phyloP scores from a whole-genome alignment of 306 rosid species.

The Argentina anserina region DNA sequence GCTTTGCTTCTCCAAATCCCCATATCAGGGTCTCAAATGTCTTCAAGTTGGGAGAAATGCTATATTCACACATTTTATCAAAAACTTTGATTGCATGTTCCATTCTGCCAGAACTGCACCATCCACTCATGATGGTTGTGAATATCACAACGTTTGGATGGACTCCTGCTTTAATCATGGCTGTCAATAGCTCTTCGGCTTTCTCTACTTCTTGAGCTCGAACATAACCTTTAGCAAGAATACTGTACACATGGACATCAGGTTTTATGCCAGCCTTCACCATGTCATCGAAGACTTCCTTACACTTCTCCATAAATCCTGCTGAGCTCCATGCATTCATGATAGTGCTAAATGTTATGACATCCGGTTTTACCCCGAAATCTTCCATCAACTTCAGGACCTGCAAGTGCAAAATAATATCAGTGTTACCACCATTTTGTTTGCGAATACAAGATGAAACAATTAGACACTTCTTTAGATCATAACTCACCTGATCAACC shows the following conservation, averaged over 20 bases:
- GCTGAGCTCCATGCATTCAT: slow-evolving; percentile 86
- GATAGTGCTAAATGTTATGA: slow-evolving; percentile 61
- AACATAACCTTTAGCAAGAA: slow-evolving; percentile 70
- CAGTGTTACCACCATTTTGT: slow-evolving; percentile 1
- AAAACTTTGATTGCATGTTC: slow-evolving; percentile 54
- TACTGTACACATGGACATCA: slow-evolving; percentile 62
- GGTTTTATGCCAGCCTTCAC: slow-evolving; percentile 63
- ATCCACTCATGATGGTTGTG: slow-evolving; percentile 66
- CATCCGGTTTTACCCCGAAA: slow-evolving; percentile 56
- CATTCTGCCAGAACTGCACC: slow-evolving; percentile 69
- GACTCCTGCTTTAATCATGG: slow-evolving; percentile 44
- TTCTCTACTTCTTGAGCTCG: slow-evolving; percentile 61
- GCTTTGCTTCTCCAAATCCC: slow-evolving; percentile 61
- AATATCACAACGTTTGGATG: slow-evolving; percentile 66
- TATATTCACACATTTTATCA: slow-evolving; percentile 49
- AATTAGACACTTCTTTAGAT: background rate
- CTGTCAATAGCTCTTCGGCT: slow-evolving; percentile 53
- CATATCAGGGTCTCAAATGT: slow-evolving; percentile 70
- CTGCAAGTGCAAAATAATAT: slow-evolving; percentile 28
- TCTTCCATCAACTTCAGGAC: slow-evolving; percentile 62
- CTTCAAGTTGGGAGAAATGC: slow-evolving; percentile 61
- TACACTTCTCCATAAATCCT: slow-evolving; percentile 60
- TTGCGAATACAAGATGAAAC: slow-evolving; percentile 11
- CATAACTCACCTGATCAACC: slow-evolving; percentile 51
- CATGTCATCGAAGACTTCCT: slow-evolving; percentile 55